Base-by-base conservation (phyloP, 2,329 filamentous ascomycete species). In the Pseudocercospora vitis region DNA sequence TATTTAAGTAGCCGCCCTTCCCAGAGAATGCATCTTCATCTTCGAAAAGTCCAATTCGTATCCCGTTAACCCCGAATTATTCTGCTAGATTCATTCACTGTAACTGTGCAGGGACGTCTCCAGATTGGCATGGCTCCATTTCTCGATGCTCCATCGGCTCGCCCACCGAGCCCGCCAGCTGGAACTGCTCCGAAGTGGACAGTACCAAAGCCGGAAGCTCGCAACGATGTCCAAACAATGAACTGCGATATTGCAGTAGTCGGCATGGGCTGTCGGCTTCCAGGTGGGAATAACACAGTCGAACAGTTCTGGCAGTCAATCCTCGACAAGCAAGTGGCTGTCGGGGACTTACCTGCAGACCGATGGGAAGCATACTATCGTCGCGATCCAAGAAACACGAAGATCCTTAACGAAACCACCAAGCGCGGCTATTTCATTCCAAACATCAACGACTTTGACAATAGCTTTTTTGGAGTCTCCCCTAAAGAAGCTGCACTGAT, bases 391-490 rank as follows among this genome's bases (percentile, higher is more conserved):
- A 12, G 33, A 5, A 37, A 37, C 8, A 7, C 33, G 2, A 37
- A 37, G 16, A 16, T 37, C 11, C 33, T 37, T 14, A 16, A 37
- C 18, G 33, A 12, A 2, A 37, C 33, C 33, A 37, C 16, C 33
- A 37, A 37, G 4, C 33, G 33, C 12, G 33, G 33, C 12, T 37
- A 37, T 16, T 37, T 37, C 33, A 16, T 37, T 14, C 4, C 12
- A 7, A 37, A 37, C 33, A 37, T 37, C 16, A 16, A 37, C 12
- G 33, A 37, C 33, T 71, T 70, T 49, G 75, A 78, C 55, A 63
- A 72, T 21, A 56, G 62, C 1, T 77, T 77, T 65, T 77, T 78
- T 65, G 67, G 68, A 24, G 71, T 70, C n/a, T 68, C 59, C 11
- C 59, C 70, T 4, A 66, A 68, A 3, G 73, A 75, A 64, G 66